Percentiles rank a stretch among this genome's conserved stretches.
phyloP scores from a whole-genome alignment of 1,139 yeast genomes.

The Candida anutae region DNA sequence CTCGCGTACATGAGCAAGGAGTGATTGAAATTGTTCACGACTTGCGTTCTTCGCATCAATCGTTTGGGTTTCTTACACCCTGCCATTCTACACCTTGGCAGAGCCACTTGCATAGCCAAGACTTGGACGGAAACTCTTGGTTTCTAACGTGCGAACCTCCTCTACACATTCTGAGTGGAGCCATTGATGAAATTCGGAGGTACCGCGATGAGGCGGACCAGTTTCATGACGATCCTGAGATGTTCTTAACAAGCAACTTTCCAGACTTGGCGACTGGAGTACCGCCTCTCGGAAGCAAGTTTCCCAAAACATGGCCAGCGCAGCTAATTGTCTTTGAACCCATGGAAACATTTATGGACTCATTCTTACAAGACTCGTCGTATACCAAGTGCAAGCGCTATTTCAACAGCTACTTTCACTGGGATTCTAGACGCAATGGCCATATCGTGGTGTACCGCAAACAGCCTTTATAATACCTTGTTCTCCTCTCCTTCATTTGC shows the following conservation, averaged over 20 bases:
- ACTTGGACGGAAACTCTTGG: slow-evolving; percentile 43
- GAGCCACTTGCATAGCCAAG: slow-evolving; percentile 61
- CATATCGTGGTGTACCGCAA: slow-evolving; percentile 56
- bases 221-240: slow-evolving; percentile 60
- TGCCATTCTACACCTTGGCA: slow-evolving; percentile 98
- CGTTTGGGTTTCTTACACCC: slow-evolving; percentile 81
- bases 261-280: slow-evolving; percentile 4
- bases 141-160: slow-evolving; percentile 93
- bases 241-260: slow-evolving; percentile 31
- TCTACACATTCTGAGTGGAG: slow-evolving; percentile 28
- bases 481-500: slow-evolving; percentile 25
- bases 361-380: slow-evolving; percentile 23
- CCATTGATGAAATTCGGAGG: slow-evolving; percentile 17
- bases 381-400: slow-evolving; percentile 47
- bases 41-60: slow-evolving; percentile 37
- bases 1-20: slow-evolving; percentile 75
- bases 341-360: slow-evolving; percentile 37
- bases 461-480: neutral
- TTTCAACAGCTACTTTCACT: slow-evolving; percentile 78
- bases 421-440: slow-evolving; percentile 79
- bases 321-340: slow-evolving; percentile 69
- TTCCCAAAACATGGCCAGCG: slow-evolving; percentile 49
- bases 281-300: slow-evolving; percentile 2
- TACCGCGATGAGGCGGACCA: slow-evolving; percentile 85
- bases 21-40: slow-evolving; percentile 60